phyloP scores from a whole-genome alignment of 2,329 filamentous ascomycete species.

The Curvularia eragrostidis region DNA sequence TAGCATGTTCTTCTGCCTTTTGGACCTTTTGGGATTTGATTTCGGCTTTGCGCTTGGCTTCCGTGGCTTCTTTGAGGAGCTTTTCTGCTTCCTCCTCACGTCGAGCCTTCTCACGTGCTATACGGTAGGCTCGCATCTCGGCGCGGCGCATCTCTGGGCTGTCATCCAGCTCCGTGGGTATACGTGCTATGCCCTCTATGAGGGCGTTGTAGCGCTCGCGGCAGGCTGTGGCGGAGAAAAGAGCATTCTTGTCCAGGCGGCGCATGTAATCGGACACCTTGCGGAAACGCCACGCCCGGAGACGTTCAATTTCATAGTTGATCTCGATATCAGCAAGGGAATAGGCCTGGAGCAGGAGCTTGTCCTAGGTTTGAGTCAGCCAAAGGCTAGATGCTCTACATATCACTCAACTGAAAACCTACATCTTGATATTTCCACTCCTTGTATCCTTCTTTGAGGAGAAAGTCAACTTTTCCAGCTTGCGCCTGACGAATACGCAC shows the following conservation, averaged over 20 bases:
- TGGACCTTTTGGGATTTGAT: background rate
- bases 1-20: background rate
- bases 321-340: background rate
- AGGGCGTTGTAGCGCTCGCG: background rate
- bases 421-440: background rate
- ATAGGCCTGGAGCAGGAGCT: background rate
- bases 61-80: background rate
- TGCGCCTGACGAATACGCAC: background rate
- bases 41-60: background rate
- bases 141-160: background rate
- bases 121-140: background rate
- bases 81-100: background rate
- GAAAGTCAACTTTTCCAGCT: background rate
- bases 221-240: background rate
- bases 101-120: background rate
- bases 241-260: background rate
- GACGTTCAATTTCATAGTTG: background rate
- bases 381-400: background rate
- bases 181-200: background rate
- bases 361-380: background rate
- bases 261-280: background rate
- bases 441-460: background rate
- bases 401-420: background rate
- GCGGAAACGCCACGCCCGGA: background rate
- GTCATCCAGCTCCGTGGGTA: background rate